Conservation (phyloP, 352 stramenopile species). For the Phytopythium delawarense region DNA sequence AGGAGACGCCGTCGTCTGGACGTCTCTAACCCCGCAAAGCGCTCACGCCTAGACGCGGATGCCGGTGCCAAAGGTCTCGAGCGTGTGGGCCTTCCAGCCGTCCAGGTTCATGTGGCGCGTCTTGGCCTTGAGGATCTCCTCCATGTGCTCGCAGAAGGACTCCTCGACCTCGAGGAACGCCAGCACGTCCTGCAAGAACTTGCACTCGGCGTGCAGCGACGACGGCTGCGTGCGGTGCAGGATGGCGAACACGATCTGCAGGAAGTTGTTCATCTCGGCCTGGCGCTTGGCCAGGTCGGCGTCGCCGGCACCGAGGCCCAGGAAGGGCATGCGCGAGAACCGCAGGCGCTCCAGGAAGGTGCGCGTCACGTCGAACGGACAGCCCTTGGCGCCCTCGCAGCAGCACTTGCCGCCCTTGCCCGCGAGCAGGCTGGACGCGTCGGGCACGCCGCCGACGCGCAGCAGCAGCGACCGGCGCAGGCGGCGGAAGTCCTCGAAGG, state of each 20-base stretch:
- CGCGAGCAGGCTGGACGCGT: conserved; percentile 29
- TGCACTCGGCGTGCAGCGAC: conserved; percentile 63
- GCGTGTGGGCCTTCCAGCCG: conserved; percentile 73
- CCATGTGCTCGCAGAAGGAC: conserved; percentile 64
- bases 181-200: conserved; percentile 79
- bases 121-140: conserved; percentile 60
- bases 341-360: conserved; percentile 71
- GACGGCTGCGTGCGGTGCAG: conserved; percentile 70
- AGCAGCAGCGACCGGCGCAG: conserved; percentile 72
- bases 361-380: conserved; percentile 65
- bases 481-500: conserved; percentile 72
- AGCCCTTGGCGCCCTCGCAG: conserved; percentile 52
- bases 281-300: conserved; percentile 58
- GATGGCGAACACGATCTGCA: conserved; percentile 77
- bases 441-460: conserved; percentile 47
- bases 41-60: conserved; percentile 40
- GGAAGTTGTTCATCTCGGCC: conserved; percentile 80
- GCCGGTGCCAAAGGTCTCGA: conserved; percentile 72
- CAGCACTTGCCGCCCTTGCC: conserved; percentile 43
- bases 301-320: conserved; percentile 38
- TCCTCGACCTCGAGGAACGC: conserved; percentile 76
- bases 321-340: conserved; percentile 73
- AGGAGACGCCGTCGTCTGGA: neutral
- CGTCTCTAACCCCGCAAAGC: neutral
- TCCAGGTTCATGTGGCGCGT: conserved; percentile 66